Conservation (phyloP, 225 moss, liverwort and hornwort genomes). For the Ulota crispa region DNA sequence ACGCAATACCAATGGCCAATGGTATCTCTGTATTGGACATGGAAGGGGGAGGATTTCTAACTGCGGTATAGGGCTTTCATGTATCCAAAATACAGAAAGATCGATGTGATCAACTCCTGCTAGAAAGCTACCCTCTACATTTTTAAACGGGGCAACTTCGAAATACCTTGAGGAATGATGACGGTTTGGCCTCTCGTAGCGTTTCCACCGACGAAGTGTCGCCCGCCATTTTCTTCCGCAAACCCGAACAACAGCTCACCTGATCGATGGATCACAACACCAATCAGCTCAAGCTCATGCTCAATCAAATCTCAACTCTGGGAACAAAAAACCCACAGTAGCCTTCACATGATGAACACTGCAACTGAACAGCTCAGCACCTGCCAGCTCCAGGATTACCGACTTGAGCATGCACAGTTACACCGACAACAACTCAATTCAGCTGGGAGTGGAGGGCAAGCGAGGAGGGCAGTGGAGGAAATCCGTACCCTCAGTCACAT, state of each 20-base stretch:
- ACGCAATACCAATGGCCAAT: too few relatives aligned
- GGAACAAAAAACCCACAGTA: neutral
- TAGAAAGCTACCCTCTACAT: too few relatives aligned
- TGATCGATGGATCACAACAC: neutral
- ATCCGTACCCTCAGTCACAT: conserved; percentile 29
- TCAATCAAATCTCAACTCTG: neutral
- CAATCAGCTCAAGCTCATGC: neutral
- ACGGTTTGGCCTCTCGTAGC: conserved; percentile 37
- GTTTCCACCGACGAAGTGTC: conserved; percentile 37
- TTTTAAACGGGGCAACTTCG: too few relatives aligned
- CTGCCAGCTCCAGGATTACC: too few relatives aligned
- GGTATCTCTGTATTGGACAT: too few relatives aligned
- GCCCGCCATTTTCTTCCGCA: conserved; percentile 40
- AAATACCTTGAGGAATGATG: conserved; percentile 46
- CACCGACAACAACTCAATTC: neutral
- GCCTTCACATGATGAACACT: neutral
- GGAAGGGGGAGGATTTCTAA: too few relatives aligned
- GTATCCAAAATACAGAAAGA: too few relatives aligned
- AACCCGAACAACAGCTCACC: conserved; percentile 41
- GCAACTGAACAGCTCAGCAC: too few relatives aligned
- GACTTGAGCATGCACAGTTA: too few relatives aligned
- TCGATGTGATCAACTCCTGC: too few relatives aligned
- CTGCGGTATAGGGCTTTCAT: too few relatives aligned
- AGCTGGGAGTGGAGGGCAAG: neutral
- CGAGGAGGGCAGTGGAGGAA: neutral